Percentiles rank a stretch among this genome's conserved stretches.
Conservation (phyloP, 768 basidiomycete species). For the Termitomyces sp. region DNA sequence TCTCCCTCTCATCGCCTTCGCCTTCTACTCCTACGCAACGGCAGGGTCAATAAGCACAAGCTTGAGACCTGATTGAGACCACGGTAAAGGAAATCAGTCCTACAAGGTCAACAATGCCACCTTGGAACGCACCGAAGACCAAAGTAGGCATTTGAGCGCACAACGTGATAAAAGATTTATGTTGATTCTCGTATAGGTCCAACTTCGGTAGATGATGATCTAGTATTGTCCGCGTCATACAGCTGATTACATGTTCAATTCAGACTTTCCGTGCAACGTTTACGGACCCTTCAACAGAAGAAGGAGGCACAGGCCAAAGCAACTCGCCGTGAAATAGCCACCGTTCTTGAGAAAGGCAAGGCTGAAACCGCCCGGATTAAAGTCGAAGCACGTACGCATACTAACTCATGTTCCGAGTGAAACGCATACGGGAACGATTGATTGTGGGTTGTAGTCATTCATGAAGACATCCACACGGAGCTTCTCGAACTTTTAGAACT, state of each 20-base stretch:
- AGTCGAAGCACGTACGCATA: conserved; percentile 69
- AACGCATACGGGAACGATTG: background rate
- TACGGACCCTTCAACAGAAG: conserved; percentile 88
- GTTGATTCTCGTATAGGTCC: conserved; percentile 7
- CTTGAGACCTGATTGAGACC: background rate
- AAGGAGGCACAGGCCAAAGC: conserved; percentile 74
- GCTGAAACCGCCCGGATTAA: conserved; percentile 82
- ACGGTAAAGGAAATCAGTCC: background rate
- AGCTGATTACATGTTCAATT: background rate
- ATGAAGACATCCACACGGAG: conserved; percentile 82
- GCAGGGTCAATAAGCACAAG: background rate
- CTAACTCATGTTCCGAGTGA: conserved; percentile 3
- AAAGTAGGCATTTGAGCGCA: conserved; percentile 6
- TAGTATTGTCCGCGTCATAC: background rate
- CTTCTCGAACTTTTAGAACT: conserved; percentile 89
- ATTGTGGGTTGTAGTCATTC: conserved; percentile 49
- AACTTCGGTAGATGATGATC: conserved; percentile 14
- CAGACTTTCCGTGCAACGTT: conserved; percentile 80
- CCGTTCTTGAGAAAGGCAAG: conserved; percentile 72
- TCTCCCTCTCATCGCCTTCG: no score
- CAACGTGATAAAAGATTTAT: background rate
- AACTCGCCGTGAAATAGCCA: conserved; percentile 75
- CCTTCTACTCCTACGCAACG: background rate
- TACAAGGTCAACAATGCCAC: conserved; percentile 8
- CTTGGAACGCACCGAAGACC: conserved; percentile 17